Percentiles rank a stretch among this genome's conserved stretches.
Conservation (phyloP, 768 basidiomycete species). For the Agrocybe chaxingu region DNA sequence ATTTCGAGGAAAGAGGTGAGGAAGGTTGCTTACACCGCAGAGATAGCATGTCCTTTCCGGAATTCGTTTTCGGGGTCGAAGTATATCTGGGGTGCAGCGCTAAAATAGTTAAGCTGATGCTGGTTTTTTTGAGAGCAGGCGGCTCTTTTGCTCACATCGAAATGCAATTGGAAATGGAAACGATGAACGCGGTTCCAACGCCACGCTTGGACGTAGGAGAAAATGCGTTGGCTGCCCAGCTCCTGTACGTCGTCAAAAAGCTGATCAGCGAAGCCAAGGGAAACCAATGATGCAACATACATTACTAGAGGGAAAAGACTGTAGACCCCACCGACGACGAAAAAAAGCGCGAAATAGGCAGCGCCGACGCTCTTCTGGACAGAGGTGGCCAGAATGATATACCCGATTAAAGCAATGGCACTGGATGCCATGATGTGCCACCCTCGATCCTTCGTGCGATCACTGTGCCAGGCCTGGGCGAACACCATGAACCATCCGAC, state of each 20-base stretch:
- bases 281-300: conserved; percentile 25
- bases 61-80: conserved; percentile 48
- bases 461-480: conserved; percentile 53
- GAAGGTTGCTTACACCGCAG: conserved; percentile 39
- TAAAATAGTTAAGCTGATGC: conserved; percentile 14
- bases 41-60: conserved; percentile 53
- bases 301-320: conserved; percentile 58
- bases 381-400: conserved; percentile 49
- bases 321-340: conserved; percentile 53
- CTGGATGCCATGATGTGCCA: conserved; percentile 53
- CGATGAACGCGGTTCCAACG: conserved; percentile 58
- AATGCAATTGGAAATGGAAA: conserved; percentile 55
- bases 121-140: background rate
- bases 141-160: conserved; percentile 40
- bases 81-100: conserved; percentile 56
- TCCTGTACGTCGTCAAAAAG: conserved; percentile 31
- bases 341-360: conserved; percentile 55
- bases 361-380: conserved; percentile 50
- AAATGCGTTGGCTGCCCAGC: conserved; percentile 58
- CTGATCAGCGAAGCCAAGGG: background rate
- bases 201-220: conserved; percentile 60
- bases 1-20: background rate
- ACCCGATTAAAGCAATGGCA: conserved; percentile 45
- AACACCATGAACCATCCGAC: conserved; percentile 56
- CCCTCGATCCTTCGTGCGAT: conserved; percentile 50